These are phyloP conservation scores for Pogostemon cablin DNA, from an alignment of 257 asterid species.

Conservation along the genomic window DNA sequence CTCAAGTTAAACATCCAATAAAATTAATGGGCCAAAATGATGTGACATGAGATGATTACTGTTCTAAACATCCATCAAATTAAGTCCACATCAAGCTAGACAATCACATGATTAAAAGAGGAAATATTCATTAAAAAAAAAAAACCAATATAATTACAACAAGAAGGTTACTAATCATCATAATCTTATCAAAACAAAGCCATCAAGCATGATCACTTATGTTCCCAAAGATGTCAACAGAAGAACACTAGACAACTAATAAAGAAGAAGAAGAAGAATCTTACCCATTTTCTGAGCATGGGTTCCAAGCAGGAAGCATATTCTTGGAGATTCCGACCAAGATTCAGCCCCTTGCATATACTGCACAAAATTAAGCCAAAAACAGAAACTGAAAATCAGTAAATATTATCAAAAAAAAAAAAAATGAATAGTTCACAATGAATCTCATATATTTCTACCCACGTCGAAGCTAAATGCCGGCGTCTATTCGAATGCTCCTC, in stretches of 20 bases:
- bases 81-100: conserved; percentile 13
- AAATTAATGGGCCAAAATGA: conserved; percentile 1
- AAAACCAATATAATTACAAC: no score
- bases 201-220: conserved; percentile 10
- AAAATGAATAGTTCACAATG: not conserved
- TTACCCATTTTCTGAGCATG: conserved; percentile 59
- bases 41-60: conserved; percentile 25
- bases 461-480: conserved; percentile 39
- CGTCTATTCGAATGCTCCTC: conserved; percentile 63
- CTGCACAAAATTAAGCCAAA: conserved; percentile 39
- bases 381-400: conserved; percentile 23
- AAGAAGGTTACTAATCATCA: no score
- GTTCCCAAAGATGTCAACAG: no score
- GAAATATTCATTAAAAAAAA: no score
- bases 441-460: conserved; percentile 22
- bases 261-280: conserved; percentile 20
- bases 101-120: not conserved
- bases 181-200: no score
- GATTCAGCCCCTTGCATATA: conserved; percentile 44
- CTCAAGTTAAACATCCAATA: conserved; percentile 14
- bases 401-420: not conserved
- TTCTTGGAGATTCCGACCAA: conserved; percentile 54
- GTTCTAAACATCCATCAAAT: conserved; percentile 11
- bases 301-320: conserved; percentile 56
- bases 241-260: no score